phyloP scores from a whole-genome alignment of 345 rosid species.

The Syzygium jambos region DNA sequence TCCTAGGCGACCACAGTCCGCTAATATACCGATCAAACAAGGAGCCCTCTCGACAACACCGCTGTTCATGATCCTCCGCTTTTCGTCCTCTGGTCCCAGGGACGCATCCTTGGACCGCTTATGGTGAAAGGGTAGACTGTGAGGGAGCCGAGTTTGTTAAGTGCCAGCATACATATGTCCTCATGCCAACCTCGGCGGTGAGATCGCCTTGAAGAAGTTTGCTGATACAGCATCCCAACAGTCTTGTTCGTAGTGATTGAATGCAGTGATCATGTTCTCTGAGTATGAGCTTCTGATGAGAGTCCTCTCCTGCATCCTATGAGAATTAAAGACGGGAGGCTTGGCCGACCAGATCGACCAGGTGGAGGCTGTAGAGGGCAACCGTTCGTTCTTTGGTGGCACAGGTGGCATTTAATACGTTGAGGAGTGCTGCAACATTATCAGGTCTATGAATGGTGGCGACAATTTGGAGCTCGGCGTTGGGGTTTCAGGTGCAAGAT shows the following conservation, averaged over 20 bases:
- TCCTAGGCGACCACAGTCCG: neutral
- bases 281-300: neutral
- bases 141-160: conserved; percentile 17
- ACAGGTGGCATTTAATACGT: neutral
- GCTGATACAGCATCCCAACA: neutral
- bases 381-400: neutral
- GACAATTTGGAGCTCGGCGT: conserved; percentile 18
- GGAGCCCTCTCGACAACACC: conserved; percentile 19
- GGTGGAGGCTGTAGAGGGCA: conserved; percentile 10
- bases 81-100: neutral
- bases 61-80: conserved; percentile 7
- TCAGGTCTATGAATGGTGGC: conserved; percentile 24
- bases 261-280: conserved; percentile 7
- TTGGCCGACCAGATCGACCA: conserved; percentile 2
- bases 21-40: conserved; percentile 23
- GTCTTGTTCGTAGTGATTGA: conserved; percentile 6
- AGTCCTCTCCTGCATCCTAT: neutral
- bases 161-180: conserved; percentile 17
- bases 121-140: conserved; percentile 27
- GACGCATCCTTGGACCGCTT: conserved; percentile 15
- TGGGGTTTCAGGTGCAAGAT: conserved; percentile 8
- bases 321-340: conserved; percentile 15
- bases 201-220: conserved; percentile 20
- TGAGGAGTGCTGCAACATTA: conserved; percentile 8
- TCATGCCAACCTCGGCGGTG: conserved; percentile 15